Evolutionary conservation across 371 early-diverging fungal genomes (phyloP).

Genomic region (Rhizopus microsporus): DNA sequence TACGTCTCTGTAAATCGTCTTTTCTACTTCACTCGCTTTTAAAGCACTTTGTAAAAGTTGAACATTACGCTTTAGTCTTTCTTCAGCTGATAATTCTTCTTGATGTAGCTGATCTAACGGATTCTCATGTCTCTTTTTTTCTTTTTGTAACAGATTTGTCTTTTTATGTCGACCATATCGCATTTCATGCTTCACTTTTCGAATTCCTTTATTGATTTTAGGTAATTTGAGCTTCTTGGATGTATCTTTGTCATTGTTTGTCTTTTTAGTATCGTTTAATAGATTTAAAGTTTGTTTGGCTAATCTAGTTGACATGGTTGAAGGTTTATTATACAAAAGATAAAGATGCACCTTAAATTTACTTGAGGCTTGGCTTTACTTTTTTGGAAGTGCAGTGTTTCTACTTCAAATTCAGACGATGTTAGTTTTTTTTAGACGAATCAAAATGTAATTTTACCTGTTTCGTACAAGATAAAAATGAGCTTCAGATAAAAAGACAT

Average conservation of each 20-base stretch:
- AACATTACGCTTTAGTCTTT: slow-evolving; percentile 39
- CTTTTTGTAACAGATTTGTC: slow-evolving; percentile 30
- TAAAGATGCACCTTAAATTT: background rate
- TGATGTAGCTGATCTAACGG: slow-evolving; percentile 44
- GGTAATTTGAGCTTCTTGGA: slow-evolving; percentile 38
- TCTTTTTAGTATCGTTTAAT: slow-evolving; percentile 25
- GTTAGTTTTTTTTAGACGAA: too few species aligned
- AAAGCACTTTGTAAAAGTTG: slow-evolving; percentile 32
- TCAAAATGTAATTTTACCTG: too few species aligned
- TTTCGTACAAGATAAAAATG: too few species aligned
- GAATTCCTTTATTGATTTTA: slow-evolving; percentile 59
- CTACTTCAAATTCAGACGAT: too few species aligned
- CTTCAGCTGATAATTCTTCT: slow-evolving; percentile 31
- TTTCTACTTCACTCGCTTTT: slow-evolving; percentile 38
- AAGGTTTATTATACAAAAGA: background rate
- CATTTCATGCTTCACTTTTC: slow-evolving; percentile 59
- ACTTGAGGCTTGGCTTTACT: background rate
- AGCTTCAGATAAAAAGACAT: too few species aligned
- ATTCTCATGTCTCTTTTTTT: slow-evolving; percentile 47
- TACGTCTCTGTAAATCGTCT: slow-evolving; percentile 35
- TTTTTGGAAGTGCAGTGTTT: too few species aligned
- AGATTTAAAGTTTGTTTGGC: slow-evolving; percentile 37
- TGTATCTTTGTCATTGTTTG: background rate
- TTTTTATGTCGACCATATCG: slow-evolving; percentile 56
- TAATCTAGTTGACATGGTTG: slow-evolving; percentile 39